Conservation (phyloP, 176 grass and related monocot genomes). For the Bothriochloa decipiens region DNA sequence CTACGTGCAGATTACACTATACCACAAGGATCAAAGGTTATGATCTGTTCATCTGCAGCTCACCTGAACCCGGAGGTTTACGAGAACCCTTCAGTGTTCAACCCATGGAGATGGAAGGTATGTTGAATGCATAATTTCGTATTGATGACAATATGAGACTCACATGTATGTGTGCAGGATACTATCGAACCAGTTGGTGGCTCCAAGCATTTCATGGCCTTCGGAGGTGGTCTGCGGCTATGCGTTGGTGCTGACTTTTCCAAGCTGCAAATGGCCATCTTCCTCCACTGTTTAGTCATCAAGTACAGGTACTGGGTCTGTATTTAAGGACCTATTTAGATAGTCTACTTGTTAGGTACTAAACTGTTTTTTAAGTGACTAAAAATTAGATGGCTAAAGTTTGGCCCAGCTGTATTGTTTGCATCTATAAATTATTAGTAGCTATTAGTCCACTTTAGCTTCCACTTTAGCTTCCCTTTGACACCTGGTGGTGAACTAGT, state of each 20-base stretch:
- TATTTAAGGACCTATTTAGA: no score
- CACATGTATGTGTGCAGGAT: background rate
- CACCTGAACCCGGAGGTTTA: slow-evolving; percentile 55
- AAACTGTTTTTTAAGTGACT: no score
- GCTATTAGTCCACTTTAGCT: no score
- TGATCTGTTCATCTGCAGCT: slow-evolving; percentile 47
- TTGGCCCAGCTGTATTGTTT: no score
- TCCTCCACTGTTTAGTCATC: slow-evolving; percentile 64
- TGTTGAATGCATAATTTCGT: background rate
- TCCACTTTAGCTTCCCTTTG: no score
- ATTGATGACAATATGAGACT: background rate
- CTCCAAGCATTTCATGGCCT: slow-evolving; percentile 68
- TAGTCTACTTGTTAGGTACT: no score
- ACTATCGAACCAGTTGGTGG: slow-evolving; percentile 47
- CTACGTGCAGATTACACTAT: slow-evolving; percentile 44
- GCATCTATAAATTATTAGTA: no score
- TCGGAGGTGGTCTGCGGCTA: slow-evolving; percentile 56
- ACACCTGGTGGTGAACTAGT: no score
- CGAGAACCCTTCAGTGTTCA: slow-evolving; percentile 50
- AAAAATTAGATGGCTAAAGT: no score
- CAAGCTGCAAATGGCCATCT: slow-evolving; percentile 56
- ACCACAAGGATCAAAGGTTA: slow-evolving; percentile 55
- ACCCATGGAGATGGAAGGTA: slow-evolving; percentile 76
- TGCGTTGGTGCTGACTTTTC: slow-evolving; percentile 68
- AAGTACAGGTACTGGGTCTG: slow-evolving; percentile 44